Evolutionary conservation across 305 asterid species (phyloP), one percentile per base, ranked within the genome.

Genomic region (Fraxinus baroniana): DNA sequence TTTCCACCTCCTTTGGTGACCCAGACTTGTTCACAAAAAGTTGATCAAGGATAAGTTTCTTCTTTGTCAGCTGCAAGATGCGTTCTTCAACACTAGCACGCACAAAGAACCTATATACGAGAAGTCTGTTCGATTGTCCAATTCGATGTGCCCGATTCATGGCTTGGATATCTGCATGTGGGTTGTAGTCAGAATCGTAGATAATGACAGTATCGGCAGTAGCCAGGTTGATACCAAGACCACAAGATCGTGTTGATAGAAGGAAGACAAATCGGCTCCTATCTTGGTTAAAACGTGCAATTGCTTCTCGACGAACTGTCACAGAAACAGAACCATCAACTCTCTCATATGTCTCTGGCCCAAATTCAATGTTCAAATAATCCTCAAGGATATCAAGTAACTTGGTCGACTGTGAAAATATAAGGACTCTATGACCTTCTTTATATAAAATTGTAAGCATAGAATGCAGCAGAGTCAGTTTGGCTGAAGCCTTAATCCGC

Each of bases 51-150:
- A 96, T 96, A 87, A 96, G 84, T 84, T 96, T 96, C 87, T 93
- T 96, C 95, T 93, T 94, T 15, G 99, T 98, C 77, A 96, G 97
- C 93, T 96, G 98, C 89, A 96, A 90, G 83, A 96, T 96, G 57
- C 99, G 97, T 87, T 96, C 99, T 89, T 96, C 99, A 82, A 96
- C 97, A 86, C 99, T 96, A 78, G 98, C 98, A 85, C 99, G 98
- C 64, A 96, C 99, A 66, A 94, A 95, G 74, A 96, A 95, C 94
- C 99, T 89, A 87, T 94, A 96, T 64, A 96, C 98, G 18, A 96
- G 91, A 89, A 96, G 99, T 83, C 97, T 91, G 6, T 93, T 93
- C 1, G 98, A 92, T 84, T 96, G 98, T 73, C 99, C 99, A 64
- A 96, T 96, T 78, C 99, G 91, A 85, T 96, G 99, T 0, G 99